Base-by-base conservation (phyloP, 176 grass and related monocot species). In the Otatea glauca region DNA sequence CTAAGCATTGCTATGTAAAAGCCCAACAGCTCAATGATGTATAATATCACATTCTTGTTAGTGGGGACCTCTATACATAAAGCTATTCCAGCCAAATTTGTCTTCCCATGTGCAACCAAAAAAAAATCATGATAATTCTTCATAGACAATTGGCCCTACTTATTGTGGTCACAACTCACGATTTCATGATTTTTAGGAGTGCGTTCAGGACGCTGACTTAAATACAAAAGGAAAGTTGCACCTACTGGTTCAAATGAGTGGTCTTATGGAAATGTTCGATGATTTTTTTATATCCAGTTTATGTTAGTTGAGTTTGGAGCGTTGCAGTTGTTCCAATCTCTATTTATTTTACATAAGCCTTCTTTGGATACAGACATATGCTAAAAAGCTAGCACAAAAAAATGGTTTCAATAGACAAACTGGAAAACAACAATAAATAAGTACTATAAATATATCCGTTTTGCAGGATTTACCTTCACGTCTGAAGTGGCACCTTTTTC, bases 381-480 rank as follows among this genome's bases (percentile, higher is more conserved):
- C 7, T 6, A 50, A 51, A 72, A 68, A 6, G 42, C 44, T 70
- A 77, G 13, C 17, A 83, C 35, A 32, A 68, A 78, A 78, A 78
- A 6, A 24, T n/a, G 0, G 64, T 53, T 81, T 76, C 10, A 70
- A 27, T 42, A 55, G 4, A 84, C 10, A 82, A 60, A 78, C 20
- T 47, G 55, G 37, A 47, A 45, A 58, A 21, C 4, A 37, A 37
- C 35, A 37, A 37, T 1, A 5, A 53, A 24, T 34, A 67, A 50
- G n/a, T 50, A 21, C 29, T 68, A 66, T 8, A 62, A 35, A 74
- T 47, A 43, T 70, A 85, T 62, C 48, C 32, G 32, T 4, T 54
- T 78, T 25, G 43, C 4, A 34, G 72, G 41, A 73, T 66, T 87
- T 92, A 92, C 91, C 88, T 87, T 87, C 20, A 34, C 13, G 20